phyloP scores from a whole-genome alignment of 331 rosid genomes.

The Quercus tomentella region DNA sequence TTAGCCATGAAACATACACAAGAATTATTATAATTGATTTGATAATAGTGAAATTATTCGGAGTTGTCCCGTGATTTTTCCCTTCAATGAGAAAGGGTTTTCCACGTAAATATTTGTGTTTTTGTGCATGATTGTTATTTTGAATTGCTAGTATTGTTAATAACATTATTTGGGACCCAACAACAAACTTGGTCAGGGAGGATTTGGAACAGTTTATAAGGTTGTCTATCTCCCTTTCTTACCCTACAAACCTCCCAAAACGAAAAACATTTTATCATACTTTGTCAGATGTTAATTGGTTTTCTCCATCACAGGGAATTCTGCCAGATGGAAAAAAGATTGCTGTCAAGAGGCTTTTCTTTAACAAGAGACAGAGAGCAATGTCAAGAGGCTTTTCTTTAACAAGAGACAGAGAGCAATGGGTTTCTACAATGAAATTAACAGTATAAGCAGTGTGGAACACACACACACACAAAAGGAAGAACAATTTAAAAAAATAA shows the following conservation, averaged over 20 bases:
- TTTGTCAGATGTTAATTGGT: background rate
- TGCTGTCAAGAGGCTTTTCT: conserved; percentile 83
- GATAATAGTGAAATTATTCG: no score
- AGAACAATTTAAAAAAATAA: no score
- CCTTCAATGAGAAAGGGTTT: no score
- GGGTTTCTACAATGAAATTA: conserved; percentile 81
- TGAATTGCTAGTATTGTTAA: no score
- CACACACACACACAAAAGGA: no score
- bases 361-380: conserved; percentile 55
- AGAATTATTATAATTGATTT: no score
- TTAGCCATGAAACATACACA: no score
- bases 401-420: conserved; percentile 58
- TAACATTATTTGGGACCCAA: no score
- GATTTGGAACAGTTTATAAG: conserved; percentile 88
- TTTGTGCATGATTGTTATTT: no score
- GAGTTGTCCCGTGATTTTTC: no score
- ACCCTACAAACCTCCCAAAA: background rate
- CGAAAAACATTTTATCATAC: background rate
- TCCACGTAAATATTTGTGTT: no score
- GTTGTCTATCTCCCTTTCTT: conserved; percentile 31
- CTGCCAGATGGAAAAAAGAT: conserved; percentile 85
- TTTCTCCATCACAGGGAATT: conserved; percentile 56
- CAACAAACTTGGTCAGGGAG: conserved; percentile 89
- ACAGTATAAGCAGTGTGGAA: no score
- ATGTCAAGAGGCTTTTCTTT: conserved; percentile 73